A percentile compares a stretch with the other conserved stretches of the same genome.
phyloP scores from a whole-genome alignment of 1,284 basidiomycete genomes.

The Moniliophthora roreri region DNA sequence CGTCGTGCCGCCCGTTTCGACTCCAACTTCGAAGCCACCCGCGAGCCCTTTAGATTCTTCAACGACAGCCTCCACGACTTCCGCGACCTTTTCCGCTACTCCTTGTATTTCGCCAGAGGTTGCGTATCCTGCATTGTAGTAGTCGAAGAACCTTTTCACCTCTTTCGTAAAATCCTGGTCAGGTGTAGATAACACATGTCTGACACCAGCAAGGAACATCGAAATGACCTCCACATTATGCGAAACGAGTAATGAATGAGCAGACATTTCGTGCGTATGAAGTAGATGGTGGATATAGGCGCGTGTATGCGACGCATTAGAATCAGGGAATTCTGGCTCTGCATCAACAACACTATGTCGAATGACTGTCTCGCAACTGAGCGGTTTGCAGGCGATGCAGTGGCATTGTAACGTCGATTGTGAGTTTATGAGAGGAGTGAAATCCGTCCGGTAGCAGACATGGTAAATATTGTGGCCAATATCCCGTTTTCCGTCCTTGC shows the following conservation, averaged over 20 bases:
- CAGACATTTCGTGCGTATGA: constrained; percentile 85
- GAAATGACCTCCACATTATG: constrained; percentile 74
- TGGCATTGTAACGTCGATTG: constrained; percentile 35
- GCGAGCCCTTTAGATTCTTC: constrained; percentile 1
- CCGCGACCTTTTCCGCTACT: background rate
- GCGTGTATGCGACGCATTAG: constrained; percentile 48
- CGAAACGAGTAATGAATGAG: constrained; percentile 67
- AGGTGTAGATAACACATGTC: constrained; percentile 36
- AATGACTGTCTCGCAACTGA: constrained; percentile 32
- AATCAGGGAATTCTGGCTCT: background rate
- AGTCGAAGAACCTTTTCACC: constrained; percentile 45
- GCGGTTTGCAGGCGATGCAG: constrained; percentile 67
- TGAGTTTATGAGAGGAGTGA: constrained; percentile 27
- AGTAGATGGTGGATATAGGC: constrained; percentile 82
- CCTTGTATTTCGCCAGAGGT: background rate
- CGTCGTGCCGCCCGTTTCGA: background rate
- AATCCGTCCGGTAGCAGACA: constrained; percentile 55
- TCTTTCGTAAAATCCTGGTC: constrained; percentile 42
- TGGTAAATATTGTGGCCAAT: constrained; percentile 76
- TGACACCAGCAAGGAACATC: constrained; percentile 59
- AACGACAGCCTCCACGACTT: constrained; percentile 3
- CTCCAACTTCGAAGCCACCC: background rate
- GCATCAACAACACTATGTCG: constrained; percentile 51
- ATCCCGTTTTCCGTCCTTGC: constrained; percentile 30
- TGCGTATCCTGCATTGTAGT: constrained; percentile 45